Evolutionary conservation across 73 alveolate species (phyloP), one percentile per base, ranked within the genome.

Genomic region (Symbiodinium pilosum): DNA sequence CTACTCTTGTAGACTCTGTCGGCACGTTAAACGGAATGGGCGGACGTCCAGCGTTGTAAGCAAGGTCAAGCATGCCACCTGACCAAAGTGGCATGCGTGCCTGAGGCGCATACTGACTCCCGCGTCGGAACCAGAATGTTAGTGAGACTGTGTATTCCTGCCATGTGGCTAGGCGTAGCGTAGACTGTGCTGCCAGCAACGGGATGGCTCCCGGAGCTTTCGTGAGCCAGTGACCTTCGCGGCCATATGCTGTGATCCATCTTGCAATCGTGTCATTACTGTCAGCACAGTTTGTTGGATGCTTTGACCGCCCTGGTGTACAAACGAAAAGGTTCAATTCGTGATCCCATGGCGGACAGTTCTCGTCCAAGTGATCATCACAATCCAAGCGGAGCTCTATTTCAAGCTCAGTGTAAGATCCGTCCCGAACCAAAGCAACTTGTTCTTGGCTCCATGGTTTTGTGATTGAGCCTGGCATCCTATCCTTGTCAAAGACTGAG

Each of bases 331-430:
- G 77, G 87, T 91, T 91, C 81, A 91, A 56, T 41, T 91, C 96
- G 32, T 91, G 96, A 20, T 91, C 96, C 96, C 96, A 91, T 7
- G 96, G 96, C 2, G 96, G 96, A 52, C 96, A 91, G 54, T 91
- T 91, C 71, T 64, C 96, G 20, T 91, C 96, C 77, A 91, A 91
- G 64, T 91, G 96, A 68, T 91, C 96, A 24, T 54, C 43, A 38
- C 94, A 87, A 3, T 87, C 94, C 84, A 87, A 42, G n/a, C 68
- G 64, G 51, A 87, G 84, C 41, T 87, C 94, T 28, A 87, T 26
- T 30, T 52, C 94, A 26, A 87, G 94, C 64, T 87, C 83, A 20
- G 64, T 36, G 68, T 18, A 87, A 28, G 64, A 36, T 18, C 64
- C 42, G 34, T 47, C 93, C 83, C 81, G 16, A 21, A 87, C 38